Conservation (phyloP, 495 filamentous ascomycete genomes). For the Wilcoxina mikolae region DNA sequence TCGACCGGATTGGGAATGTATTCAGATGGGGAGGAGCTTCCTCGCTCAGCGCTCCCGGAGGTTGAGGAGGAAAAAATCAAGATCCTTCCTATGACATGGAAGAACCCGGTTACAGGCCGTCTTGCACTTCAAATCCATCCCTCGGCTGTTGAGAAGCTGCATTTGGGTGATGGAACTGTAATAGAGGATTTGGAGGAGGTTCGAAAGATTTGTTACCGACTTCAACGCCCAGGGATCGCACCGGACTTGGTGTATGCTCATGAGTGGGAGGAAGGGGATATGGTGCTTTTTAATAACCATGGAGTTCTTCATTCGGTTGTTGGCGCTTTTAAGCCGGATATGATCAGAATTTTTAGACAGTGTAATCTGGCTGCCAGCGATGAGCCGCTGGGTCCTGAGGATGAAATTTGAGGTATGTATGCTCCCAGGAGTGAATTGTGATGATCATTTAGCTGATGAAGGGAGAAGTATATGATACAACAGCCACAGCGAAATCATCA, state of each 20-base stretch:
- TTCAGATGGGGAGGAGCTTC: constrained; percentile 45
- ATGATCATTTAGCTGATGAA: no score
- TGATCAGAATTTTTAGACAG: constrained; percentile 58
- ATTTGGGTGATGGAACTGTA: constrained; percentile 45
- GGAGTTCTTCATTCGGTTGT: constrained; percentile 59
- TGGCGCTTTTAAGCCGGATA: constrained; percentile 53
- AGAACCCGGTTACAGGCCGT: constrained; percentile 51
- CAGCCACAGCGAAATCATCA: no score
- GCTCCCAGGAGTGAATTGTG: no score
- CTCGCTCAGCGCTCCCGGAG: constrained; percentile 41
- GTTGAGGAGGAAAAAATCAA: constrained; percentile 52
- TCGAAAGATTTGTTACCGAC: constrained; percentile 48
- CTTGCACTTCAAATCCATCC: constrained; percentile 59
- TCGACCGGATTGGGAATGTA: constrained; percentile 52
- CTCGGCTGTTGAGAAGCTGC: constrained; percentile 48
- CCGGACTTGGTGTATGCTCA: constrained; percentile 54
- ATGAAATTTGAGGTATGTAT: constrained; percentile 9
- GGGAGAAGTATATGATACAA: no score
- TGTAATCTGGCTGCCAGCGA: constrained; percentile 54
- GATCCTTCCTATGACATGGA: constrained; percentile 56
- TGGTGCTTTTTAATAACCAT: constrained; percentile 61
- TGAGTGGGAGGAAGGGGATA: constrained; percentile 59
- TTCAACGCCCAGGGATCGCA: constrained; percentile 57
- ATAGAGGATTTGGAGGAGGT: constrained; percentile 50
- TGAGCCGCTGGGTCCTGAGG: constrained; percentile 36